phyloP scores from a whole-genome alignment of 2,329 filamentous ascomycete species.

The Corniculantispora saksenae region DNA sequence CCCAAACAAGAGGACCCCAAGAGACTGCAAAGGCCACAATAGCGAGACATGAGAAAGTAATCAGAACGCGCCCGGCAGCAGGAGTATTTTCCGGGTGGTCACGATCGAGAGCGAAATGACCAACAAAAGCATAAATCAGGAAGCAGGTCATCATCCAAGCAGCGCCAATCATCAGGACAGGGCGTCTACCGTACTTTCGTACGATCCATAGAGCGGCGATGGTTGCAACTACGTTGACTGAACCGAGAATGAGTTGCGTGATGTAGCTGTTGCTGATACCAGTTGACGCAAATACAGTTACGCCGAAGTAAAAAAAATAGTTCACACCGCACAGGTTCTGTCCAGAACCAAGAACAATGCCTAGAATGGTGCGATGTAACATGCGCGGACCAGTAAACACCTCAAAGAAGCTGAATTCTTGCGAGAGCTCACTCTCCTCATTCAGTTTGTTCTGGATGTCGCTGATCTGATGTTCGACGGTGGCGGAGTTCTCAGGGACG shows the following conservation, averaged over 20 bases:
- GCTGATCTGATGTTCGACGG: conserved; percentile 49
- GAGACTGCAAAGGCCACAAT: conserved; percentile 68
- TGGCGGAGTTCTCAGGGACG: conserved; percentile 38
- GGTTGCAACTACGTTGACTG: conserved; percentile 68
- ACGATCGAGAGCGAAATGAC: conserved; percentile 46
- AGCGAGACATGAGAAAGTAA: conserved; percentile 69
- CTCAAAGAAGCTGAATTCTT: conserved; percentile 54
- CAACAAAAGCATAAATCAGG: conserved; percentile 52
- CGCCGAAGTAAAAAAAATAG: conserved; percentile 69
- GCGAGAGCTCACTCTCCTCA: conserved; percentile 46
- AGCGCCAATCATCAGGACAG: conserved; percentile 63
- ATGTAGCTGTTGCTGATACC: conserved; percentile 66
- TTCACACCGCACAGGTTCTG: conserved; percentile 71
- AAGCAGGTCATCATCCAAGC: conserved; percentile 60
- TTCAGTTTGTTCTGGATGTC: conserved; percentile 55
- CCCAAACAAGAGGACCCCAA: conserved; percentile 71
- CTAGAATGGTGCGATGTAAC: conserved; percentile 63
- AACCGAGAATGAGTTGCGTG: conserved; percentile 67
- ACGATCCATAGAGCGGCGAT: conserved; percentile 66
- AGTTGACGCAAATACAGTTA: conserved; percentile 65
- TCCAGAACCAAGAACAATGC: conserved; percentile 62
- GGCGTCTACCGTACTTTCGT: conserved; percentile 64
- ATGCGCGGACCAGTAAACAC: conserved; percentile 70
- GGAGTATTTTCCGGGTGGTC: conserved; percentile 46
- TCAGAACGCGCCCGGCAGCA: conserved; percentile 58